Evolutionary conservation across 1,284 basidiomycete species (phyloP), one percentile per base, ranked within the genome.

Genomic region (Melampsora medusae): DNA sequence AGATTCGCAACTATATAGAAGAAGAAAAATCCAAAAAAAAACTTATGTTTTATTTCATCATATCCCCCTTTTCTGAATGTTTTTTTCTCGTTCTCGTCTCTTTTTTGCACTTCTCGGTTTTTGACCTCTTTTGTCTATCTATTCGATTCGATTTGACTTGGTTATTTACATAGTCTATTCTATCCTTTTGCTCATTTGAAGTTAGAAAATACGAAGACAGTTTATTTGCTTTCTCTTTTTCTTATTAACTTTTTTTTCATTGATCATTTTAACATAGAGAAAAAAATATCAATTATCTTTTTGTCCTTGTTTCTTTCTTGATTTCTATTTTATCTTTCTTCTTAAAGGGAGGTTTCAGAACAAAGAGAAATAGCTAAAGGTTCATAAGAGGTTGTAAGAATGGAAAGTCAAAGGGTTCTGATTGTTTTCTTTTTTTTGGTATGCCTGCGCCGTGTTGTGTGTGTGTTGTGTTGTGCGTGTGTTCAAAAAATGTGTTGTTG

Each of bases 271-370:
- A 59, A 22, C 7, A 28, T n/a, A 22, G 42, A 42, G 12, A 42
- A 12, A 42, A 42, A 42, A 14, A 12, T 0, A 42, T 59, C 28
- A 59, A 22, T 59, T n/a, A 22, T 19, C n/a, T n/a, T n/a, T 59
- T n/a, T 59, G 0, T 59, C n/a, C 14, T n/a, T 59, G n/a, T 59
- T 59, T 59, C 28, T 59, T 59, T 59, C 28, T 59, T 59, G n/a
- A 22, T 59, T 59, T 59, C 28, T 59, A n/a, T 56, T 56, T 59
- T 59, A 1, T n/a, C 16, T 59, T n/a, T n/a, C 14, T 59, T 59
- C 16, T 59, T 14, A 22, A 22, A 59, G 19, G 53, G 10, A 59
- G n/a, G 2, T n/a, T 28, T 59, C 16, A 42, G 2, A 42, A 12
- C 9, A 12, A 42, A 42, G 42, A 42, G 2, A 25, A 25, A 25